Conservation (phyloP, 371 early-diverging fungal species). For the Apophysomyces sp. region DNA sequence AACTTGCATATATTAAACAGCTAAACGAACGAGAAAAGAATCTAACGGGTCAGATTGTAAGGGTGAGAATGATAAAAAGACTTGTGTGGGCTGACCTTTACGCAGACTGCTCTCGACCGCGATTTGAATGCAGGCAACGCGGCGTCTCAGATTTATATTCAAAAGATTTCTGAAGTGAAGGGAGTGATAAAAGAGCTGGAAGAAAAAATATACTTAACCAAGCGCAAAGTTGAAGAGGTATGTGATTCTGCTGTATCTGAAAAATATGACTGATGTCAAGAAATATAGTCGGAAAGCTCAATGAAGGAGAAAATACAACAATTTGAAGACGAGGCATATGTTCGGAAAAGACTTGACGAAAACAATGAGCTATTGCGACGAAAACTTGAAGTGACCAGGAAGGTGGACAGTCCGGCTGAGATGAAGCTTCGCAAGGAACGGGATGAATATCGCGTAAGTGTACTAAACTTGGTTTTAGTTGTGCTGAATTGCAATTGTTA, state of each 20-base stretch:
- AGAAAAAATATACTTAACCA: slow-evolving; percentile 29
- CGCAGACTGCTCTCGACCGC: slow-evolving; percentile 39
- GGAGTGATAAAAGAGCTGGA: slow-evolving; percentile 40
- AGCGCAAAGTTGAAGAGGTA: slow-evolving; percentile 49
- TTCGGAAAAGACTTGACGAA: slow-evolving; percentile 53
- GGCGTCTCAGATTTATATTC: slow-evolving; percentile 49
- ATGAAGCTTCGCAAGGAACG: slow-evolving; percentile 47
- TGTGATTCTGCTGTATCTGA: slow-evolving; percentile 10
- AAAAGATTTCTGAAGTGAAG: slow-evolving; percentile 38
- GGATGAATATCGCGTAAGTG: slow-evolving; percentile 42
- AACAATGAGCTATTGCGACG: slow-evolving; percentile 55
- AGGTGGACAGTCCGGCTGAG: slow-evolving; percentile 54
- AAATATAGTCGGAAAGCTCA: slow-evolving; percentile 41
- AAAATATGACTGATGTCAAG: slow-evolving; percentile 10
- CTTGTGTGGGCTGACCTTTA: not conserved
- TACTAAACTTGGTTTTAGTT: not conserved
- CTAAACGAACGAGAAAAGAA: slow-evolving; percentile 78
- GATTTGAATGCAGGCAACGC: slow-evolving; percentile 45
- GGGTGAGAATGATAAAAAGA: not conserved
- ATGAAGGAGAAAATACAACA: slow-evolving; percentile 57
- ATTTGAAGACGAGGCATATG: slow-evolving; percentile 58
- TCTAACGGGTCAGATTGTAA: slow-evolving; percentile 61
- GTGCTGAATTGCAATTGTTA: slow-evolving; percentile 35
- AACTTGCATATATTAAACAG: slow-evolving; percentile 74
- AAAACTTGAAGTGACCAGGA: slow-evolving; percentile 51